Conservation (phyloP, 2,329 filamentous ascomycete species). For the Aureobasidium sp. region DNA sequence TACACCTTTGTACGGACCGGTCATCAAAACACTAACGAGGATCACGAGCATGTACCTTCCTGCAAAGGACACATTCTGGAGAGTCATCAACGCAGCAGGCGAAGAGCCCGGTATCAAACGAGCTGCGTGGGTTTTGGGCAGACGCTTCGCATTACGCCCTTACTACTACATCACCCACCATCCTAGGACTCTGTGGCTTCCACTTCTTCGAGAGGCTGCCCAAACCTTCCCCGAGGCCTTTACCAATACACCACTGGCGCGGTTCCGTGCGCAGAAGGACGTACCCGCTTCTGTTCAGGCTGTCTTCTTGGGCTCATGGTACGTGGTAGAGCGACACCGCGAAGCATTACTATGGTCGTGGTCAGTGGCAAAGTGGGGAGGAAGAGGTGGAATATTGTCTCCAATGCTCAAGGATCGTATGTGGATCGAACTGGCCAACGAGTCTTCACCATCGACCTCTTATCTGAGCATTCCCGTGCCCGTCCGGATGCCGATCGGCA, state of each 20-base stretch:
- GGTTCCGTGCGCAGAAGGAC: neutral
- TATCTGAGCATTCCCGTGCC: neutral
- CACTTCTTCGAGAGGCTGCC: neutral
- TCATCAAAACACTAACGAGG: neutral
- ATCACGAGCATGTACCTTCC: neutral
- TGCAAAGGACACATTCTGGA: neutral
- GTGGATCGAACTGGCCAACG: neutral
- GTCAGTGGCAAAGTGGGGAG: neutral
- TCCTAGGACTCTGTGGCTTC: neutral
- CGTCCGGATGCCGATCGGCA: neutral
- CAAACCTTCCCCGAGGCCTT: neutral
- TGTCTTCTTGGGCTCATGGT: neutral
- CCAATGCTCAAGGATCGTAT: neutral
- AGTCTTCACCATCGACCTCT: neutral
- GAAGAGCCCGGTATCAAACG: neutral
- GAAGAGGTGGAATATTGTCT: neutral
- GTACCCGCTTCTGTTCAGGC: neutral
- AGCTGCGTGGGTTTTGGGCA: neutral
- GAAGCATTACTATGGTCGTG: neutral
- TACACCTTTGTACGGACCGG: neutral
- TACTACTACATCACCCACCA: neutral
- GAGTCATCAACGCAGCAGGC: neutral
- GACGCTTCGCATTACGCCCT: neutral
- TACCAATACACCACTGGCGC: neutral
- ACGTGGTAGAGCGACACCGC: neutral